phyloP scores from a whole-genome alignment of 2,329 filamentous ascomycete genomes.

The Stromatinia cepivora region DNA sequence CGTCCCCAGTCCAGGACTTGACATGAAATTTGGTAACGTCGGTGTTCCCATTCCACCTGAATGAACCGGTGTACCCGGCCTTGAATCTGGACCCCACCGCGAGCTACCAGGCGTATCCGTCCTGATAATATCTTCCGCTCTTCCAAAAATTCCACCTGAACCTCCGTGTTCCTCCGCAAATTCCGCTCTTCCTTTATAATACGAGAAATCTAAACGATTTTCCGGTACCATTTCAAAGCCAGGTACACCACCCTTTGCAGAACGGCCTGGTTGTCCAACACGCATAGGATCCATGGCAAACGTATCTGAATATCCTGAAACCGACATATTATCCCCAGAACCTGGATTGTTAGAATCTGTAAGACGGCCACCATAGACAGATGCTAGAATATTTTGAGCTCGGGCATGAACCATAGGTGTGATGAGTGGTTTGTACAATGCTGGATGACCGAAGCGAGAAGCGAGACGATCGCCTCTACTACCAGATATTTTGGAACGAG shows the following conservation, averaged over 20 bases:
- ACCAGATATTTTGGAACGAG: constrained; percentile 51
- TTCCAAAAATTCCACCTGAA: constrained; percentile 62
- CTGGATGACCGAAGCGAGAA: constrained; percentile 84
- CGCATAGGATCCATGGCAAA: constrained; percentile 79
- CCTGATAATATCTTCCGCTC: constrained; percentile 54
- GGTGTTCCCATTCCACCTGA: constrained; percentile 1
- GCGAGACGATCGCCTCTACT: constrained; percentile 68
- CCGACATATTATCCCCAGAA: constrained; percentile 55
- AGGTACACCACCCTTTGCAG: constrained; percentile 46
- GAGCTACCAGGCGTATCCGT: constrained; percentile 37
- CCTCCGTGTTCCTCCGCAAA: constrained; percentile 87
- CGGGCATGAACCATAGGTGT: constrained; percentile 95
- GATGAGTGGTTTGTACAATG: constrained; percentile 82
- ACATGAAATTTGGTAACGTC: background rate
- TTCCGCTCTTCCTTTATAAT: constrained; percentile 86
- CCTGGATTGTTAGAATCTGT: constrained; percentile 63
- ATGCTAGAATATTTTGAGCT: constrained; percentile 81
- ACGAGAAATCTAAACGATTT: constrained; percentile 82
- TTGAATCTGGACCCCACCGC: constrained; percentile 28
- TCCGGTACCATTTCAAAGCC: constrained; percentile 92
- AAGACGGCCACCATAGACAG: constrained; percentile 80
- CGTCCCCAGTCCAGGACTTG: background rate
- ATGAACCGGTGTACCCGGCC: constrained; percentile 33
- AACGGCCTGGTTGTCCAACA: constrained; percentile 48
- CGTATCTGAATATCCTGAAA: constrained; percentile 79